These are phyloP conservation scores for Digitaria exilis DNA, from an alignment of 202 grass and related monocot species.

Conservation along the genomic window DNA sequence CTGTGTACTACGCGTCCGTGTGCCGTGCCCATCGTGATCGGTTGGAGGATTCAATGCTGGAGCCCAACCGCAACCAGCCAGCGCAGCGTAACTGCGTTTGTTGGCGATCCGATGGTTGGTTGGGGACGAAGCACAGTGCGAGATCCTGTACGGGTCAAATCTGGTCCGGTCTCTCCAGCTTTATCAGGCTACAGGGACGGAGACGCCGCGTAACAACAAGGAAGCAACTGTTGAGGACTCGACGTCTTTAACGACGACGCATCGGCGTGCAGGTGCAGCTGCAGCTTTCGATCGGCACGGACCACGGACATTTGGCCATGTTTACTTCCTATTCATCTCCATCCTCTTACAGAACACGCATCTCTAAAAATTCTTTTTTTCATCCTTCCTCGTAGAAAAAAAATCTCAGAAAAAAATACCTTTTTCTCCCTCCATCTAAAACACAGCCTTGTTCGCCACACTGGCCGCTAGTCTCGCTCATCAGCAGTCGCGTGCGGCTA, in stretches of 20 bases:
- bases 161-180: slow-evolving; percentile 29
- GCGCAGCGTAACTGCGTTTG: neutral
- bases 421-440: no score
- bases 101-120: neutral
- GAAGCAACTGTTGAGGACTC: neutral
- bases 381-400: no score
- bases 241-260: neutral
- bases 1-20: neutral
- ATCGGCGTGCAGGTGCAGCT: neutral
- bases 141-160: slow-evolving; percentile 26
- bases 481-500: neutral
- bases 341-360: no score
- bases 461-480: neutral
- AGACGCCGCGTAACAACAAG: slow-evolving; percentile 18
- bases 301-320: neutral
- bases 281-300: neutral
- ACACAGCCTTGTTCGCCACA: slow-evolving; percentile 7
- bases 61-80: neutral
- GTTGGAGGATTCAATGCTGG: neutral
- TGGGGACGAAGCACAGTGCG: neutral
- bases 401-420: no score
- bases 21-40: neutral
- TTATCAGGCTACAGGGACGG: neutral
- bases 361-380: no score
- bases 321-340: no score